Evolutionary conservation across 331 rosid species (phyloP), one percentile per base, ranked within the genome.

Genomic region (Stylosanthes scabra): DNA sequence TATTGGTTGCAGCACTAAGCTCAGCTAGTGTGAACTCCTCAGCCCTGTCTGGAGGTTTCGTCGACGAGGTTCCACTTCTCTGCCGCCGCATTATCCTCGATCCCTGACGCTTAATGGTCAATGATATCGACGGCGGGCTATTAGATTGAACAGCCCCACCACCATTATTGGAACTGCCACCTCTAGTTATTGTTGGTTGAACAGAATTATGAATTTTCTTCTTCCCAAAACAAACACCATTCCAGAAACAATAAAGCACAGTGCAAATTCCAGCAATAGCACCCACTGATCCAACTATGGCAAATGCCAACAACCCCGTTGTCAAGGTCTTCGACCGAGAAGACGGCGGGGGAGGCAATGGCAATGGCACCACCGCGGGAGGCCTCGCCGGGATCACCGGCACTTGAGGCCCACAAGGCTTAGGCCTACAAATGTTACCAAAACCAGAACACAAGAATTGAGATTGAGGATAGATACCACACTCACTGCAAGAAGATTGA

Each of bases 31-130:
- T 68, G 78, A 95, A 91, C 16, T 91, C 99, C 80, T 91, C 97
- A 0, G 97, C 91, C 75, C 85, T 82, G 28, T 95, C 99, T 0
- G 86, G 58, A 46, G 90, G 97, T 55, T 91, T 94, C 1, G 88
- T 80, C 0, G 96, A 94, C 0, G 99, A 95, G 0, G 99, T 87
- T 29, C 99, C 99, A 8, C 99, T 95, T 82, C 97, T 84, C 78
- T 91, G 97, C n/a, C 99, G 88, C 80, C 92, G 68, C 91, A 95
- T 91, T 45, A 91, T 85, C 64, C 96, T 81, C 0, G 99, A 95
- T 4, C 97, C 92, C 5, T 91, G 93, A 3, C 96, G 90, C 73
- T 84, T 73, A 28, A 91, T 87, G 46, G 96, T 94, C 59, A 85
- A 86, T 3, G 96, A 89, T 41, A 91, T 81, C 8, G 89, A 95